These are phyloP conservation scores for Trametes punicea DNA, from an alignment of 768 basidiomycete species.

Conservation along the genomic window DNA sequence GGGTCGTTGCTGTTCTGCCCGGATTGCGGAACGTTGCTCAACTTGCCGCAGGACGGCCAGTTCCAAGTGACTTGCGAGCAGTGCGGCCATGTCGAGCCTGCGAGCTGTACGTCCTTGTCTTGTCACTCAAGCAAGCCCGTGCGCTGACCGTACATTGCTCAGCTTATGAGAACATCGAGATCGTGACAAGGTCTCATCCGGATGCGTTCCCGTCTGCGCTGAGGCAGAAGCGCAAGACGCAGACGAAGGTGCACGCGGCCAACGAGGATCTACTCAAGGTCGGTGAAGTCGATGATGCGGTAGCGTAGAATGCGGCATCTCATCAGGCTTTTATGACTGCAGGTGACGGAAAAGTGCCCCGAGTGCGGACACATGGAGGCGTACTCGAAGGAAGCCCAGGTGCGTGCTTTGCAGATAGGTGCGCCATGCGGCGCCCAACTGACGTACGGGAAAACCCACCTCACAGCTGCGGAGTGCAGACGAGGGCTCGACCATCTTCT, in stretches of 20 bases:
- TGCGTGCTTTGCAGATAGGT: constrained; percentile 26
- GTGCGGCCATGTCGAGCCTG: constrained; percentile 83
- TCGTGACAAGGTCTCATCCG: constrained; percentile 86
- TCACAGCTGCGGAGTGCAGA: constrained; percentile 81
- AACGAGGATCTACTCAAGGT: constrained; percentile 66
- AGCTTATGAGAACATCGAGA: constrained; percentile 93
- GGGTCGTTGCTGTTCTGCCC: constrained; percentile 96
- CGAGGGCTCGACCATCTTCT: constrained; percentile 92
- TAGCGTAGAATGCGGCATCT: neutral
- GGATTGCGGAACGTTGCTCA: constrained; percentile 85
- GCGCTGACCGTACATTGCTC: neutral
- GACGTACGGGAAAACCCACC: neutral
- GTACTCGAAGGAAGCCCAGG: constrained; percentile 87
- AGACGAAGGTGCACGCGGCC: constrained; percentile 74
- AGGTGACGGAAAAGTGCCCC: constrained; percentile 92
- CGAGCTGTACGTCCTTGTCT: constrained; percentile 63
- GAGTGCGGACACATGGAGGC: constrained; percentile 82
- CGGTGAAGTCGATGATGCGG: constrained; percentile 14
- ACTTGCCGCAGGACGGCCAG: constrained; percentile 74
- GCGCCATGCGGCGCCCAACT: neutral
- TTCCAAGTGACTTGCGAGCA: constrained; percentile 81
- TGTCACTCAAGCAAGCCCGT: neutral
- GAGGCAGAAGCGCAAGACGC: constrained; percentile 84
- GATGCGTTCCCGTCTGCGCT: constrained; percentile 92
- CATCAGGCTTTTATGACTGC: neutral